Evolutionary conservation across 768 basidiomycete genomes (phyloP).

Genomic region (Mycena venus): DNA sequence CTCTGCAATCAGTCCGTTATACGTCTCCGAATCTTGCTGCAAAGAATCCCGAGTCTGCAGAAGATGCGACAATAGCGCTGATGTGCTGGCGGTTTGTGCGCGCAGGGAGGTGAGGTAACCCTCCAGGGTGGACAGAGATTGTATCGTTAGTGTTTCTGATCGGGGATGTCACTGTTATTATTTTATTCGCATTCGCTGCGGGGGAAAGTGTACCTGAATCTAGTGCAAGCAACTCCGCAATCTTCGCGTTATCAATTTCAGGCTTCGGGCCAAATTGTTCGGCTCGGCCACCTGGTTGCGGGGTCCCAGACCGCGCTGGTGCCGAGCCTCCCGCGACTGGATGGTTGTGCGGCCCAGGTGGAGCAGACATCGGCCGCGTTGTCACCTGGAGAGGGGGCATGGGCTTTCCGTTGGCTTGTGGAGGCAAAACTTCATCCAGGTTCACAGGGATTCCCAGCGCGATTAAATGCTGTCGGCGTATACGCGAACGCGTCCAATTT

Average conservation of each 20-base stretch:
- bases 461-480: constrained; percentile 91
- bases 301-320: constrained; percentile 66
- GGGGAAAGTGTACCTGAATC: constrained; percentile 65
- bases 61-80: constrained; percentile 82
- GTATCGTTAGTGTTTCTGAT: constrained; percentile 78
- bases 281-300: constrained; percentile 54
- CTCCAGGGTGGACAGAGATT: constrained; percentile 78
- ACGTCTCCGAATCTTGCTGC: constrained; percentile 90
- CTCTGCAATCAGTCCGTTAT: constrained; percentile 92
- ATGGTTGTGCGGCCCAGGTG: constrained; percentile 71
- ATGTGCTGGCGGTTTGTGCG: constrained; percentile 80
- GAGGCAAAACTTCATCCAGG: constrained; percentile 86
- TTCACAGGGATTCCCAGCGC: constrained; percentile 95
- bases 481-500: constrained; percentile 94
- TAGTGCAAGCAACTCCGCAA: constrained; percentile 74
- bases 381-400: constrained; percentile 87
- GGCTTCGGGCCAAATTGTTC: constrained; percentile 82
- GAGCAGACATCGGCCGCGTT: constrained; percentile 86
- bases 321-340: constrained; percentile 45
- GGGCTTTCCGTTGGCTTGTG: constrained; percentile 71
- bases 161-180: neutral
- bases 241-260: constrained; percentile 74
- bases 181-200: neutral
- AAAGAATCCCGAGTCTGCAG: constrained; percentile 85
- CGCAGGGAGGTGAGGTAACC: constrained; percentile 76